Evolutionary conservation across 805 yeast species (phyloP), one percentile per base, ranked within the genome.

Genomic region (Yarrowia yakushimensis): DNA sequence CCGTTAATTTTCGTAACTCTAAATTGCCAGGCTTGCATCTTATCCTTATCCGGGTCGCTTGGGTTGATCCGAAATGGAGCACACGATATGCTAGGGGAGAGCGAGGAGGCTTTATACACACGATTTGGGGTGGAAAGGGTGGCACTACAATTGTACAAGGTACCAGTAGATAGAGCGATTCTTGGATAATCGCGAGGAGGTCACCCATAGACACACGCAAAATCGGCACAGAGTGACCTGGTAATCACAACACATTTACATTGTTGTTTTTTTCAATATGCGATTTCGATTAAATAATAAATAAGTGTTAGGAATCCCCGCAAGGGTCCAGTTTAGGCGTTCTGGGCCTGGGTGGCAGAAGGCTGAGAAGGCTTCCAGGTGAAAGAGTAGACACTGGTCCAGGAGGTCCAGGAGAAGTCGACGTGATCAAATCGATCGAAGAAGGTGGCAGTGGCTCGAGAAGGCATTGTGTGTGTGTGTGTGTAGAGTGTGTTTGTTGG

Each of bases 361-460:
- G 50, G 33, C 50, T 43, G 33, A 12, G 54, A 13, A 50, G 59
- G 43, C 23, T 36, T 17, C 59, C 59, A 52, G 28, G 59, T 52
- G 43, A 52, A 52, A 13, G 59, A 52, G 59, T 52, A 52, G 59
- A 52, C 59, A 17, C 43, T 33, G 4, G 36, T 17, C 39, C 36
- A 33, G 36, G 43, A 34, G 31, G 59, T 52, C 59, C 59, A 52
- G 25, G 59, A 52, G 23, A 52, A 52, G 59, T 52, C 43, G 43
- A 52, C 59, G 5, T 52, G 59, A 18, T 52, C 59, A 13, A 52
- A 52, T 52, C 59, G 59, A 36, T 52, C 59, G 20, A 52, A 52
- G 15, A 52, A 52, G 33, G 43, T 52, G 33, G 59, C 34, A 12
- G 59, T 52, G 59, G 59, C 59, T 25, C 59, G 59, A 52, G 59